Conservation (phyloP, 176 grass and related monocot genomes). For the Cenchrus fungigraminus region DNA sequence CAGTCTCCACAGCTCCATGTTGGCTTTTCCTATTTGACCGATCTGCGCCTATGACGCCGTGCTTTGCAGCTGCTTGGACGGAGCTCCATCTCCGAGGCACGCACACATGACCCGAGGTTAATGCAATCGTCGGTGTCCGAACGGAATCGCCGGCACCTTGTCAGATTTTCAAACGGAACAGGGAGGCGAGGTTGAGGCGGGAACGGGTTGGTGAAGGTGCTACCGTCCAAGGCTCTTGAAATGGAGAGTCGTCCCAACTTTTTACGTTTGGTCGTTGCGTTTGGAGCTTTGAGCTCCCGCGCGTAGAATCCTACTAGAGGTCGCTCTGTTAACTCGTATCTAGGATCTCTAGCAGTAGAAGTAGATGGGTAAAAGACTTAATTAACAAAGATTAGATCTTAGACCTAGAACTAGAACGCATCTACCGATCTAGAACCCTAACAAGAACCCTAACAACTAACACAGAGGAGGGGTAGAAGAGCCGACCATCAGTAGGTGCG, state of each 20-base stretch:
- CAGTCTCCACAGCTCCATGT: background rate
- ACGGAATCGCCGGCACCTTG: slow-evolving; percentile 52
- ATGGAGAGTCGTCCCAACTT: background rate
- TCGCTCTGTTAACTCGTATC: background rate
- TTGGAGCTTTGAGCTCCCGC: slow-evolving; percentile 28
- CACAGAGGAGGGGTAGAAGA: too few species aligned
- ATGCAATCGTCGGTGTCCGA: slow-evolving; percentile 22
- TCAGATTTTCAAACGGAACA: slow-evolving; percentile 15
- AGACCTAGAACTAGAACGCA: too few species aligned
- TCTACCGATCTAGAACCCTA: too few species aligned
- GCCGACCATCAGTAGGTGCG: too few species aligned
- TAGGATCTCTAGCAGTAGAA: too few species aligned
- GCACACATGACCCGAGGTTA: slow-evolving; percentile 40
- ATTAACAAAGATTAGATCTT: too few species aligned
- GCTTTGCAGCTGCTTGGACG: background rate
- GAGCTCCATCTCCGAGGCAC: slow-evolving; percentile 29
- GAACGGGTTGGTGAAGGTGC: background rate
- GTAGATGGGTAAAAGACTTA: too few species aligned
- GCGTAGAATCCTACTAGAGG: background rate
- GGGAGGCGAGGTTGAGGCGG: background rate
- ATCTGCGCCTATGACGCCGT: background rate
- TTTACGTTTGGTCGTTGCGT: slow-evolving; percentile 21
- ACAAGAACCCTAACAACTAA: too few species aligned
- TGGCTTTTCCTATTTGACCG: slow-evolving; percentile 58
- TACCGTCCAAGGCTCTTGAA: slow-evolving; percentile 31